Base-by-base conservation (phyloP, 257 asterid genomes). In the Hygrophila difformis region DNA sequence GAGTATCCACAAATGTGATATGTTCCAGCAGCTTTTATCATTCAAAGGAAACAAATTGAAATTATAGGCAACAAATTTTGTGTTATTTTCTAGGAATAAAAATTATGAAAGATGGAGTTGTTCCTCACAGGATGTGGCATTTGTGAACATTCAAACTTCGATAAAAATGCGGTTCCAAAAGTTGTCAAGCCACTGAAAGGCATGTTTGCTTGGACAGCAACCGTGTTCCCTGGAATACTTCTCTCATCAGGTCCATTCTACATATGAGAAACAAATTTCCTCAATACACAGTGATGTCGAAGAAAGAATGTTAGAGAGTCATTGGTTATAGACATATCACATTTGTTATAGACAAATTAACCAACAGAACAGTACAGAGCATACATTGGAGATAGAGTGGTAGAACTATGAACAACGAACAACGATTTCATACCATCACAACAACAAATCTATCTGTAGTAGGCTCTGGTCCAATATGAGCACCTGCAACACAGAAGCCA, bases 401-500 rank as follows among this genome's bases (percentile, higher is more conserved):
- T n/a, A n/a, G n/a, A n/a, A n/a, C n/a, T n/a, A n/a, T n/a, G n/a
- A n/a, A 28, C 28, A 36, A 24, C 22, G 55, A 22, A 49, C 6
- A 24, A 56, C 18, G 51, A 59, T 20, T 34, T 6, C 40, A 49
- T 77, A 89, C 98, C 96, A 85, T 89, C 62, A 89, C 98, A 52
- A 85, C 96, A 44, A 89, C 98, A 72, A 89, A 89, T 89, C 98
- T 79, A 65, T 89, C 98, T 0, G 98, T 89, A 18, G 98, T 89
- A 31, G 98, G 98, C 76, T 89, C 96, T 26, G 98, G 98, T 54
- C 98, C 98, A 62, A 89, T 89, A 56, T 85, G 98, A 69, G 96
- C 96, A 50, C 96, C 98, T 85, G 68, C 53, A n/a, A 44, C 21
- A 53, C 9, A 58, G 43, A 49, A 49, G 2, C 16, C 1, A 15